Evolutionary conservation across 148 eudicot genomes (phyloP).

Genomic region (Fallopia convolvulus): DNA sequence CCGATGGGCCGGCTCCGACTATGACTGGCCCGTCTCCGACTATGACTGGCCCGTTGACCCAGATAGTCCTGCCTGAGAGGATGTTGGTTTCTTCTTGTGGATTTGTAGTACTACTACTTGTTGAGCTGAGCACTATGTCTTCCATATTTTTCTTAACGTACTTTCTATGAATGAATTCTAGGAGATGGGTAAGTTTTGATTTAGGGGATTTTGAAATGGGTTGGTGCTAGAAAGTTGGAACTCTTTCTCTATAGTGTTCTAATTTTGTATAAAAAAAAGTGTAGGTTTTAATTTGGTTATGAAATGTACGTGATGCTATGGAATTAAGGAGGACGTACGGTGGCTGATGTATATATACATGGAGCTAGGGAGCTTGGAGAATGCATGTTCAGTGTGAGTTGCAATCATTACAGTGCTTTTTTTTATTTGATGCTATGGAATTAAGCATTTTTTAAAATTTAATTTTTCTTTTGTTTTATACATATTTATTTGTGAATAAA

Average conservation of each 20-base stretch:
- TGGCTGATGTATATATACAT: neutral
- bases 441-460: no score
- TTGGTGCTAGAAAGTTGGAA: no score
- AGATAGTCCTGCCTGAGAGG: neutral
- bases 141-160: neutral
- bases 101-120: neutral
- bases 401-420: neutral
- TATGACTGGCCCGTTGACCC: conserved; percentile 57
- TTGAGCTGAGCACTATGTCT: neutral
- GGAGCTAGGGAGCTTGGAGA: no score
- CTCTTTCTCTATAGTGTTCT: neutral
- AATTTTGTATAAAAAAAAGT: neutral
- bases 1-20: conserved; percentile 94
- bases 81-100: neutral
- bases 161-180: neutral
- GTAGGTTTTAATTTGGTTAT: neutral
- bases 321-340: no score
- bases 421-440: no score
- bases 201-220: neutral
- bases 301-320: neutral
- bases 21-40: conserved; percentile 88
- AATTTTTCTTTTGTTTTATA: neutral
- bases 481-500: neutral
- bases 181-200: neutral
- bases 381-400: neutral